Evolutionary conservation across 495 filamentous ascomycete species (phyloP).

Genomic region (Penicillium robsamsonii): DNA sequence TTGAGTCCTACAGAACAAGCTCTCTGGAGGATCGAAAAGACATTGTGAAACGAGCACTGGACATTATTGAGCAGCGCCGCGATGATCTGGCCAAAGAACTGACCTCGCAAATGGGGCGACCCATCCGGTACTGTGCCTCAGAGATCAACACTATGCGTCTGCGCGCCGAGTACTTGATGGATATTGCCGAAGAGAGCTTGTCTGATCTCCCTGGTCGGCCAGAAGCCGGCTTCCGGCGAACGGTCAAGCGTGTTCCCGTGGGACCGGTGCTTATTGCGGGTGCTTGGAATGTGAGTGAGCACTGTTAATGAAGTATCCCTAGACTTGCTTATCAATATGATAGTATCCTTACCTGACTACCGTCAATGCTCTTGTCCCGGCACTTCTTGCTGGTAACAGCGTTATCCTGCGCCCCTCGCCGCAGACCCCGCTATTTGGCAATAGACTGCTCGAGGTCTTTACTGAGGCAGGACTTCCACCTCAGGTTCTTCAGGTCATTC

Average conservation of each 20-base stretch:
- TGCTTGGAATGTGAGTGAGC: constrained; percentile 81
- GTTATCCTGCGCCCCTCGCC: constrained; percentile 92
- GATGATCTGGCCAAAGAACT: constrained; percentile 80
- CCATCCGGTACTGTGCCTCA: constrained; percentile 78
- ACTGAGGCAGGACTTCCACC: constrained; percentile 72
- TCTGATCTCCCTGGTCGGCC: constrained; percentile 66
- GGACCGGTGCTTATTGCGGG: constrained; percentile 84
- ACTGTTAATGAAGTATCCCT: constrained; percentile 1
- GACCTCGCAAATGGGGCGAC: constrained; percentile 91
- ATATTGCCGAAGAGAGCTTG: constrained; percentile 69
- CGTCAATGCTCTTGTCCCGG: constrained; percentile 86
- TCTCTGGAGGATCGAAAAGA: constrained; percentile 66
- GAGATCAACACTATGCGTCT: constrained; percentile 83
- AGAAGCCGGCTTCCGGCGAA: constrained; percentile 82
- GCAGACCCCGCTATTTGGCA: constrained; percentile 85
- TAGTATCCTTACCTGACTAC: constrained; percentile 94
- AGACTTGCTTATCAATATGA: constrained; percentile 10
- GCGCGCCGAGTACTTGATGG: constrained; percentile 78
- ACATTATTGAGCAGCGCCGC: constrained; percentile 61
- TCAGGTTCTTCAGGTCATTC: constrained; percentile 84
- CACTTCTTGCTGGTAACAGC: constrained; percentile 80
- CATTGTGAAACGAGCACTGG: constrained; percentile 75
- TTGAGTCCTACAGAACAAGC: constrained; percentile 63
- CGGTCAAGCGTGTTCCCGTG: constrained; percentile 81
- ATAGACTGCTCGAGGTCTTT: constrained; percentile 78